phyloP scores from a whole-genome alignment of 306 rosid species.

The Myrica gale region DNA sequence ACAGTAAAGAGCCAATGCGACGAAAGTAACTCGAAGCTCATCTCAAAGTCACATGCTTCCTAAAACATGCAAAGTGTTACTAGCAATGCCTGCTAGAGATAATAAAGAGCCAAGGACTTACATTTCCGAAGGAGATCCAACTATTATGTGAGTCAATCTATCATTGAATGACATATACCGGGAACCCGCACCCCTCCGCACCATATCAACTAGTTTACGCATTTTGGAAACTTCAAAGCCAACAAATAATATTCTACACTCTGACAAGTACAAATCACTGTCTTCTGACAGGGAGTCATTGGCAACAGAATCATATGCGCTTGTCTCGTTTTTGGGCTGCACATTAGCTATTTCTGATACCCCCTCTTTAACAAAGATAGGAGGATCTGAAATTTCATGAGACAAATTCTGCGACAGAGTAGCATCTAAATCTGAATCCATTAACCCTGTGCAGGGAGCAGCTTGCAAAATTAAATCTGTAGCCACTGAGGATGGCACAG shows the following conservation, averaged over 20 bases:
- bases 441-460: conserved; percentile 39
- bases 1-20: conserved; percentile 20
- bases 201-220: conserved; percentile 81
- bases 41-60: conserved; percentile 7
- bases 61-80: conserved; percentile 1
- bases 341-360: conserved; percentile 40
- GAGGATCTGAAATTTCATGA: conserved; percentile 36
- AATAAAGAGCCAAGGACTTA: conserved; percentile 34
- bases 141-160: conserved; percentile 78
- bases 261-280: conserved; percentile 79
- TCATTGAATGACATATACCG: conserved; percentile 70
- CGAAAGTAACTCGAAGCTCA: conserved; percentile 13
- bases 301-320: conserved; percentile 60
- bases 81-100: conserved; percentile 9
- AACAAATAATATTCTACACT: conserved; percentile 70
- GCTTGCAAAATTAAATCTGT: conserved; percentile 50
- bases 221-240: conserved; percentile 84
- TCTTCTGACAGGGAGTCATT: conserved; percentile 87
- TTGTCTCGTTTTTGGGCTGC: conserved; percentile 42
- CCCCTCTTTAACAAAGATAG: conserved; percentile 43
- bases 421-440: conserved; percentile 58
- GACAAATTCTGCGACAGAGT: conserved; percentile 49
- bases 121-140: conserved; percentile 82
- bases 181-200: conserved; percentile 90
- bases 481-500: conserved; percentile 50